Percentiles rank a stretch among this genome's conserved stretches.
phyloP scores from a whole-genome alignment of 179 eudicot species.

The Actinidia arguta region DNA sequence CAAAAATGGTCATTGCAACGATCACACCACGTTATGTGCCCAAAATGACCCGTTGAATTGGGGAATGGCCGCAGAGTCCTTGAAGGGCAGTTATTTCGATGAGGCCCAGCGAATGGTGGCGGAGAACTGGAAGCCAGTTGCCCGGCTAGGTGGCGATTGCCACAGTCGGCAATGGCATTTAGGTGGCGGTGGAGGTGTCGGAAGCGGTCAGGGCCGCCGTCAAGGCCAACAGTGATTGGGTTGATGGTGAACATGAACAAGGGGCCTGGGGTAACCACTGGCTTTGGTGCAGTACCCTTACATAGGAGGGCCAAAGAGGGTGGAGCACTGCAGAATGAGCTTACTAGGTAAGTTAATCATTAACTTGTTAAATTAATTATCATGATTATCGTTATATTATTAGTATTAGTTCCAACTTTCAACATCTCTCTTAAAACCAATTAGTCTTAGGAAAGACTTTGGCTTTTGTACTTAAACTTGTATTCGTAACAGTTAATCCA shows the following conservation, averaged over 20 bases:
- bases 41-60: constrained; percentile 45
- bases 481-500: no score
- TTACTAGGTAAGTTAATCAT: constrained; percentile 54
- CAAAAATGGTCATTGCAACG: not conserved
- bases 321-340: constrained; percentile 77
- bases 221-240: constrained; percentile 83
- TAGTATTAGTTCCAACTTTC: no score
- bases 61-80: constrained; percentile 56
- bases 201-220: constrained; percentile 61
- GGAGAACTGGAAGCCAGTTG: constrained; percentile 56
- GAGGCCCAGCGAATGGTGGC: constrained; percentile 78
- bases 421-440: no score
- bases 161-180: constrained; percentile 29
- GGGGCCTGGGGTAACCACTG: constrained; percentile 83
- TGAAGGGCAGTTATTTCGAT: constrained; percentile 66
- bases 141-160: constrained; percentile 68
- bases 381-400: no score
- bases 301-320: constrained; percentile 81
- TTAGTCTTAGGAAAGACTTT: no score
- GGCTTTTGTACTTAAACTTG: no score
- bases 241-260: constrained; percentile 75
- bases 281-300: constrained; percentile 85
- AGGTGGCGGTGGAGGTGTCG: constrained; percentile 53
- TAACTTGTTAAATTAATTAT: no score
- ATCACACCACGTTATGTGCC: not conserved